Evolutionary conservation across 176 grass and related monocot genomes (phyloP).

Genomic region (Sorghum bicolor): Sorghum_bicolor_NCBIv3 NC_012879.2:46271001-46271500

Average conservation of each 20-base stretch:
- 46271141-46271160: not conserved
- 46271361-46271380: not conserved
- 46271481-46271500: no score
- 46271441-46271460: no score
- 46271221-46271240: slow-evolving; percentile 13
- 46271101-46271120: no score
- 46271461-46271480: no score
- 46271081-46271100: no score
- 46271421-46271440: not conserved
- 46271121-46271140: no score
- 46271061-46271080: no score
- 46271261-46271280: not conserved
- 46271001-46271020: no score
- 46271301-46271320: not conserved
- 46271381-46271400: not conserved
- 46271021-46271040: no score
- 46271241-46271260: not conserved
- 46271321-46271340: not conserved
- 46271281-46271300: not conserved
- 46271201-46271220: not conserved
- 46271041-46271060: no score
- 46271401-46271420: not conserved
- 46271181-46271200: slow-evolving; percentile 1
- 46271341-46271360: not conserved
- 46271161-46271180: not conserved